Base-by-base conservation (phyloP, 2,329 filamentous ascomycete genomes). In the Xylariaceae sp. region DNA sequence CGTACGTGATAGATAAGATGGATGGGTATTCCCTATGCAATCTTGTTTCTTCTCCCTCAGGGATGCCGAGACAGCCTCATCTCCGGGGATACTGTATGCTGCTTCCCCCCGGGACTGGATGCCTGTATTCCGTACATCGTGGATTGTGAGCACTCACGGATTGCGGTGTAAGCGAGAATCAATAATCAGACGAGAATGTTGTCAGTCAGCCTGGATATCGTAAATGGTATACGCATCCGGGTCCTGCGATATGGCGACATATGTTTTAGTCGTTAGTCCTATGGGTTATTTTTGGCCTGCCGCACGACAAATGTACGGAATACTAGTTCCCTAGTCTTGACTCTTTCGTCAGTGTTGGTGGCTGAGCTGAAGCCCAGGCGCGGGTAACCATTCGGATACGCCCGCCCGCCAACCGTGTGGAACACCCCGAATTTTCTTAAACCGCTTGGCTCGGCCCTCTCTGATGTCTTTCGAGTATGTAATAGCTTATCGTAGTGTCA, bases 341-440 rank as follows among this genome's bases (percentile, higher is more conserved):
- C 23, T 30, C 23, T 30, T 53, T 62, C 45, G 56, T 59, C 52
- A 58, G 53, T 55, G 50, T 55, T n/a, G 15, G 59, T 61, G 61
- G 61, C 59, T 55, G 53, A 63, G 61, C 56, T 55, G 54, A 54
- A 56, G 53, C 59, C 34, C 51, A 56, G 53, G 52, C 47, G 42
- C 54, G 53, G 51, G 49, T 45, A 45, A 45, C 11, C 57, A 53
- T 47, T 55, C 62, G 59, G 62, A 55, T 62, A 53, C 34, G 61
- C 51, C 62, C 61, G 61, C 52, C 57, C 52, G 55, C 53, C 61
- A 54, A 51, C 54, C 48, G 57, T 62, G 57, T 57, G 57, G 48
- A 37, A 60, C 48, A 49, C 11, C 17, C 47, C 23, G 23, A n/a
- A n/a, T 2, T 30, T 49, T 39, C 23, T 30, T 30, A 30, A 51